Evolutionary conservation across 495 filamentous ascomycete genomes (phyloP), one percentile per base, ranked within the genome.

Genomic region (Sabuloglossum arenarium): DNA sequence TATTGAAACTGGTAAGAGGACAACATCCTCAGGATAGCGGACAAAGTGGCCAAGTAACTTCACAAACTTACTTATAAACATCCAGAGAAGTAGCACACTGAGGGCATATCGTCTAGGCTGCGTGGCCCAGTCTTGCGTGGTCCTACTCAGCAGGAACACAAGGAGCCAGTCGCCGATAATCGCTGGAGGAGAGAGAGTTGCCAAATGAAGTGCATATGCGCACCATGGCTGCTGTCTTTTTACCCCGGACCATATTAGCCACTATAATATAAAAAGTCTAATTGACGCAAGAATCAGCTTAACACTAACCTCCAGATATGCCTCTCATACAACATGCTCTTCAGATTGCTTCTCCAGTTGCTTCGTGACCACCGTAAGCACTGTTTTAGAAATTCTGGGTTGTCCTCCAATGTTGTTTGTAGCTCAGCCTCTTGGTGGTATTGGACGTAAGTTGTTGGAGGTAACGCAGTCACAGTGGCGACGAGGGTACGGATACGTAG

Each of bases 261-360:
- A 39, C 16, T 12, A 16, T 12, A 5, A 2, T 39, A 16, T 12
- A 5, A 2, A 9, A 16, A 39, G 16, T 16, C 34, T 3, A 9
- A 5, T 39, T 39, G 34, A 9, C 6, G 34, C 6, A 39, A 39
- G 14, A 39, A 16, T 12, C 14, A 39, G 16, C 34, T 39, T 9
- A 16, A 39, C 34, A 16, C 34, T 39, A 9, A 39, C 34, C 82
- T 74, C 73, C 76, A 80, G 62, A 85, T 77, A 64, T 82, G 71
- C 62, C 75, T 71, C 61, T 88, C 83, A 62, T 71, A 72, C 57
- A 84, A 75, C 68, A 87, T 78, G 60, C 81, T 85, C 28, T 79
- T 85, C 60, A 83, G 77, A 65, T 89, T 88, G 67, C 82, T 85
- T 60, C 85, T 72, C 81, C 81, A 88, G 66, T 86, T 86, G 68